Evolutionary conservation across 176 grass and related monocot species (phyloP), one percentile per base, ranked within the genome.

Genomic region (Hordeum vulgare): DNA sequence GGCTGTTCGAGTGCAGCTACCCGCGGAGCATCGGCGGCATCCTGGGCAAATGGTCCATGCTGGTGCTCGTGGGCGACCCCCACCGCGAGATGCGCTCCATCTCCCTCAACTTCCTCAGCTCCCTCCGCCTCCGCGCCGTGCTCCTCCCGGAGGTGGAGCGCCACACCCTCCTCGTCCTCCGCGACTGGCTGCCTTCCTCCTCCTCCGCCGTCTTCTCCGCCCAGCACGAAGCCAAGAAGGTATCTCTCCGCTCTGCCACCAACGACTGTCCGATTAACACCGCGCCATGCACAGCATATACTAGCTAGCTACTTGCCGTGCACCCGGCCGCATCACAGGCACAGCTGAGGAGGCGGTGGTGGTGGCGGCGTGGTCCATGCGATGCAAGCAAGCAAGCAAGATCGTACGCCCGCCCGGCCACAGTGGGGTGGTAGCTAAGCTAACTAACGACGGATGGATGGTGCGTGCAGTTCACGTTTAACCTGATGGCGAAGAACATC

Each of bases 401-500:
- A 37, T 37, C 66, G 66, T 47, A 35, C 61, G 27, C 53, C 34
- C 34, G 39, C 37, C 7, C 2, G 72, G 72, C 18, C 41, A 66
- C 20, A 6, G 44, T 35, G 66, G 34, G 1, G 9, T 49, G 65
- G 18, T 33, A 17, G 66, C 21, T 24, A 71, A 17, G 66, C 21
- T 24, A 71, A 72, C 45, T 73, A 76, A 56, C 59, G 60, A 34
- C 62, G 68, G 39, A 61, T 51, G 40, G 24, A 0, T 18, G 29
- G 72, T 65, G 75, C 77, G 61, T 83, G 87, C 90, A 98, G 96
- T 95, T 95, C 80, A 98, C 96, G 74, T 98, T 98, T 80, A 95
- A 92, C 77, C 84, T 98, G 91, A 98, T 95, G 96, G 96, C 93
- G 8, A 98, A 94, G 91, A 98, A 95, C 82, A 95, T 98, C 84